A percentile compares a stretch with the other conserved stretches of the same genome.
phyloP scores from a whole-genome alignment of 345 rosid species.

The Aegle marmelos region DNA sequence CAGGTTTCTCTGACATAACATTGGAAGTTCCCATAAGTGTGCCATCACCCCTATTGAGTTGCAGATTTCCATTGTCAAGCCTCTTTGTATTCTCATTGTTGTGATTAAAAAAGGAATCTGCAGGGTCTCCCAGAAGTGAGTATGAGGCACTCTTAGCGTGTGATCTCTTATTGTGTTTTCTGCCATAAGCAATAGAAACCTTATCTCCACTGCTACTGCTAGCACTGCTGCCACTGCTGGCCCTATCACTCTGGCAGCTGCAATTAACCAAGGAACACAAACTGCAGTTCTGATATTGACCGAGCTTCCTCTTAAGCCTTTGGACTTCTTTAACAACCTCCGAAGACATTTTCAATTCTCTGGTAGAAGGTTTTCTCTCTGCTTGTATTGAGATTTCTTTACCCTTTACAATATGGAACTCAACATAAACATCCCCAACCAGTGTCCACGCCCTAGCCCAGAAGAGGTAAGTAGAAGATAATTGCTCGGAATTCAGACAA shows the following conservation, averaged over 20 bases:
- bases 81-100: slow-evolving; percentile 26
- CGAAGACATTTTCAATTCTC: slow-evolving; percentile 68
- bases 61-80: slow-evolving; percentile 11
- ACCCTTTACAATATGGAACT: slow-evolving; percentile 62
- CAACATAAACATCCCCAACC: slow-evolving; percentile 84
- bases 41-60: slow-evolving; percentile 23
- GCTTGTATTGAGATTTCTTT: slow-evolving; percentile 42
- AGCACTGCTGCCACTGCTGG: slow-evolving; percentile 90
- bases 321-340: slow-evolving; percentile 86
- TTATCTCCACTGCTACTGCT: slow-evolving; percentile 69
- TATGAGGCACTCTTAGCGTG: slow-evolving; percentile 32
- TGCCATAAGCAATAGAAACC: slow-evolving; percentile 34
- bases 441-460: slow-evolving; percentile 95
- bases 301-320: slow-evolving; percentile 76
- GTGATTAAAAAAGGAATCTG: slow-evolving; percentile 25
- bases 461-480: slow-evolving; percentile 64
- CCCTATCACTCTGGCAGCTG: slow-evolving; percentile 91
- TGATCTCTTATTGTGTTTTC: slow-evolving; percentile 60
- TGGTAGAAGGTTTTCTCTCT: slow-evolving; percentile 36
- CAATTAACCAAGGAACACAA: slow-evolving; percentile 88
- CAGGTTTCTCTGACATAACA: slow-evolving; percentile 8
- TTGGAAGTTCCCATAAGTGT: slow-evolving; percentile 15
- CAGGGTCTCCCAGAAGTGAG: slow-evolving; percentile 28
- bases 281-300: slow-evolving; percentile 57
- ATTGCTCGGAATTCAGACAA: slow-evolving; percentile 38